A percentile compares a stretch with the other conserved stretches of the same genome.
Conservation (phyloP, 1,284 basidiomycete species). For the Ceratobasidium sp. region DNA sequence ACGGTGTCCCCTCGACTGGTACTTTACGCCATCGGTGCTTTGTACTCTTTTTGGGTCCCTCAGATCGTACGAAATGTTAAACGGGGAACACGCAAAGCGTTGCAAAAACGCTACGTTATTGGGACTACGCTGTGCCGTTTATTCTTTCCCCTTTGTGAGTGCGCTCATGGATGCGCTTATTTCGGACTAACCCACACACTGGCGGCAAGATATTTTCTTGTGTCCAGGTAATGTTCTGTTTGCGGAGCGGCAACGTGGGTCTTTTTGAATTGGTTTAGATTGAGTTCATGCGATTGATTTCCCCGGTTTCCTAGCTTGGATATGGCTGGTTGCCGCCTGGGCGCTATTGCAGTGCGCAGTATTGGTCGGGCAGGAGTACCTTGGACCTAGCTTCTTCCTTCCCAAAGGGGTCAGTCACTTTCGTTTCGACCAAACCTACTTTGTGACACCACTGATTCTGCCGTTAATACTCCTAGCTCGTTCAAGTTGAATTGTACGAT, state of each 20-base stretch:
- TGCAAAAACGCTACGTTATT: slow-evolving; percentile 75
- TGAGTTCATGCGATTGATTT: not conserved
- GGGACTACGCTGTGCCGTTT: slow-evolving; percentile 77
- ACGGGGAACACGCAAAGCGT: slow-evolving; percentile 72
- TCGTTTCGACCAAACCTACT: not conserved
- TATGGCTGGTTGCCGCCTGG: slow-evolving; percentile 67
- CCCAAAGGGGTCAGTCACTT: slow-evolving; percentile 60
- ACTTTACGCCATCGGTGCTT: slow-evolving; percentile 70
- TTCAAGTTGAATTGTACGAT: slow-evolving; percentile 70
- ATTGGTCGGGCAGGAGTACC: slow-evolving; percentile 74
- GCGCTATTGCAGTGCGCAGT: slow-evolving; percentile 69
- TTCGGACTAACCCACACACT: not conserved
- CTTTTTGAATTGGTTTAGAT: not conserved
- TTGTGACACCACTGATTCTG: not conserved
- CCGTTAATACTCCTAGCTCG: slow-evolving; percentile 24
- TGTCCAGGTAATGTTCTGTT: slow-evolving; percentile 89
- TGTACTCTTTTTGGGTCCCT: slow-evolving; percentile 83
- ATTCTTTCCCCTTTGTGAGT: slow-evolving; percentile 77
- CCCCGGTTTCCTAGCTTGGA: slow-evolving; percentile 62
- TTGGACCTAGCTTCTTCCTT: slow-evolving; percentile 86
- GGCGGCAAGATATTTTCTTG: slow-evolving; percentile 70
- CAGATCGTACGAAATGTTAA: slow-evolving; percentile 82
- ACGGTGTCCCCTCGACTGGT: slow-evolving; percentile 75
- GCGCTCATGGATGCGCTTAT: not conserved
- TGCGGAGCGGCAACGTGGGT: slow-evolving; percentile 69